A percentile compares a stretch with the other conserved stretches of the same genome.
Conservation (phyloP, 2,329 filamentous ascomycete species). For the Curvularia spicifera region DNA sequence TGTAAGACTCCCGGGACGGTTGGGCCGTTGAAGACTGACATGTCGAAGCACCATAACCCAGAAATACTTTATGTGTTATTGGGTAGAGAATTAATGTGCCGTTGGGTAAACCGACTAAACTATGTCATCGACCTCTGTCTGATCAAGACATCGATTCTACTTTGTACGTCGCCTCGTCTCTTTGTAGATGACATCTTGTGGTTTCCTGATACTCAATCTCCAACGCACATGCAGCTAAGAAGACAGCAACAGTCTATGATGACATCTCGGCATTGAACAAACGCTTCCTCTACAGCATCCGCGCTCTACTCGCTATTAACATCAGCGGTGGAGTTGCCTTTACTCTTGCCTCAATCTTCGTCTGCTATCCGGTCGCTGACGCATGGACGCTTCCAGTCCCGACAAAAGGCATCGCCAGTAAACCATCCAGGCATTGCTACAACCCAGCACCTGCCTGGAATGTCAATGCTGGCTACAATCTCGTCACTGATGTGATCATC, state of each 20-base stretch:
- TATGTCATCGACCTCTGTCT: constrained; percentile 40
- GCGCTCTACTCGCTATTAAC: constrained; percentile 31
- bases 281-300: constrained; percentile 33
- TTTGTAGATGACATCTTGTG: background rate
- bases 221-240: constrained; percentile 4
- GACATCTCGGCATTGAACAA: constrained; percentile 38
- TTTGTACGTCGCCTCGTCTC: constrained; percentile 18
- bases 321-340: constrained; percentile 33
- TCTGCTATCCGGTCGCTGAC: constrained; percentile 37
- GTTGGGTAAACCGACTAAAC: constrained; percentile 40
- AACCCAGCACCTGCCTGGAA: constrained; percentile 37
- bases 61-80: constrained; percentile 21
- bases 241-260: constrained; percentile 33
- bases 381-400: constrained; percentile 37
- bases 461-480: constrained; percentile 51
- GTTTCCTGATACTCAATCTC: background rate
- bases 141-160: constrained; percentile 44
- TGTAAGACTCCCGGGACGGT: constrained; percentile 15
- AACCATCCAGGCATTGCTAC: constrained; percentile 30
- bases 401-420: constrained; percentile 23
- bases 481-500: constrained; percentile 52
- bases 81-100: constrained; percentile 22
- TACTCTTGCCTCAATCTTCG: constrained; percentile 36
- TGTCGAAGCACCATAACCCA: background rate
- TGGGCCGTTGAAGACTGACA: background rate